Percentiles rank a stretch among this genome's conserved stretches.
phyloP scores from a whole-genome alignment of 768 basidiomycete species.

The Leccinum pellstonianum region DNA sequence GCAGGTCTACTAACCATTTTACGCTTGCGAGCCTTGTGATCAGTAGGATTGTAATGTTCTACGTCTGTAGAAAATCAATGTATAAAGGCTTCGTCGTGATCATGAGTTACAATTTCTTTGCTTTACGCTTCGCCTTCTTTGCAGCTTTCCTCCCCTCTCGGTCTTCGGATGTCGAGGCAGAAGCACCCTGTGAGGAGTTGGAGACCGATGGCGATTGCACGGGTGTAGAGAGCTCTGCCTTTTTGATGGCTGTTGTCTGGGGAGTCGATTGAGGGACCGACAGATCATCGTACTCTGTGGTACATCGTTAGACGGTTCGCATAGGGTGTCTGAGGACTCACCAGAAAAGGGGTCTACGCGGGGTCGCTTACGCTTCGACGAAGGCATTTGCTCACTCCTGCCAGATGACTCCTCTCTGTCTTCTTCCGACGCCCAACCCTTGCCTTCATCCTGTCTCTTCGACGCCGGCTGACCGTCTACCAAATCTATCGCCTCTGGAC shows the following conservation, averaged over 20 bases:
- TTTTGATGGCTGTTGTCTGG: constrained; percentile 8
- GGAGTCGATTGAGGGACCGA: too few species aligned
- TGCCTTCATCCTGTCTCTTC: constrained; percentile 24
- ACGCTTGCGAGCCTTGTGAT: constrained; percentile 17
- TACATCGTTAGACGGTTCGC: neutral
- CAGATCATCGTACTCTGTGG: too few species aligned
- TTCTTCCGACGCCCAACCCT: constrained; percentile 33
- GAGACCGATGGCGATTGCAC: neutral
- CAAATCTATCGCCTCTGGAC: constrained; percentile 9
- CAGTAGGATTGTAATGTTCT: constrained; percentile 8
- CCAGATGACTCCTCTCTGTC: too few species aligned
- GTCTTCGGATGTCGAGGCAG: constrained; percentile 23
- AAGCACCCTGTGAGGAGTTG: constrained; percentile 21
- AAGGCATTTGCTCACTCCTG: too few species aligned
- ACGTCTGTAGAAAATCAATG: constrained; percentile 15
- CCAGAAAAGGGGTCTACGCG: constrained; percentile 68
- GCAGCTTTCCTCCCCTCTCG: constrained; percentile 24
- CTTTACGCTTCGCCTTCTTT: constrained; percentile 38
- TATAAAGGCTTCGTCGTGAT: constrained; percentile 5
- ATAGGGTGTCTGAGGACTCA: constrained; percentile 18
- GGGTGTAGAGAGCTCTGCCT: too few species aligned
- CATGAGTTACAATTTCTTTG: constrained; percentile 20
- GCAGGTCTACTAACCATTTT: constrained; percentile 10
- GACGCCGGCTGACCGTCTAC: neutral
- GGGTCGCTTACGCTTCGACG: constrained; percentile 49